Evolutionary conservation across 2,329 filamentous ascomycete genomes (phyloP), one percentile per base, ranked within the genome.

Genomic region (Sporothrix pallida): DNA sequence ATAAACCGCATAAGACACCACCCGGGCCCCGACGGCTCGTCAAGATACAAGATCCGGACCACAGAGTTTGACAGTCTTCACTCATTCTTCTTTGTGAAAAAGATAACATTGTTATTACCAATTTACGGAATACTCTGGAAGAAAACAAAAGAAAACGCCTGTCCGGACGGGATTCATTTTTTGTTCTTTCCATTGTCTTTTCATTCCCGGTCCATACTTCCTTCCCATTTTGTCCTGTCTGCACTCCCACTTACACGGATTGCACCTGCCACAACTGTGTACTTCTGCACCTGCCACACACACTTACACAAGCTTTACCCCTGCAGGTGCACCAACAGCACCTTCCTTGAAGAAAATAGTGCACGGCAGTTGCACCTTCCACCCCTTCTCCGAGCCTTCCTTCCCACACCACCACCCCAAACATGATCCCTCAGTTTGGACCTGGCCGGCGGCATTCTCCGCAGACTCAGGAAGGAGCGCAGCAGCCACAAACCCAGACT

Each of bases 11-110:
- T 8, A 54, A 63, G 42, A 63, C 31, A 37, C 17, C 17, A 63
- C 60, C 31, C 8, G 60, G 26, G 60, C 60, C 31, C 60, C 60
- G 60, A 63, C 60, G 60, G 60, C 20, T 37, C 31, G 10, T 44
- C 60, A 63, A 44, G 17, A 63, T 63, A 20, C 31, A 37, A 37
- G 31, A 37, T 54, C 52, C 52, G 52, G n/a, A 23, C 6, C 31
- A 26, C 31, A 37, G 31, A 37, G 3, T 3, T 20, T n/a, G 15
- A 52, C 4, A 52, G 50, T n/a, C 4, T 52, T 20, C 23, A 26
- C 23, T 26, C 23, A 26, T 3, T 26, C 3, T 26, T 26, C 23
- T 26, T 26, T 26, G 23, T 26, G 23, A 26, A 26, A 26, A 26
- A 26, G 23, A 26, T 26, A 26, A 26, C 23, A 26, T 26, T 26